A percentile compares a stretch with the other conserved stretches of the same genome.
These are phyloP conservation scores for Kazachstania africana DNA, from an alignment of 805 yeast species.

Conservation along the genomic window DNA sequence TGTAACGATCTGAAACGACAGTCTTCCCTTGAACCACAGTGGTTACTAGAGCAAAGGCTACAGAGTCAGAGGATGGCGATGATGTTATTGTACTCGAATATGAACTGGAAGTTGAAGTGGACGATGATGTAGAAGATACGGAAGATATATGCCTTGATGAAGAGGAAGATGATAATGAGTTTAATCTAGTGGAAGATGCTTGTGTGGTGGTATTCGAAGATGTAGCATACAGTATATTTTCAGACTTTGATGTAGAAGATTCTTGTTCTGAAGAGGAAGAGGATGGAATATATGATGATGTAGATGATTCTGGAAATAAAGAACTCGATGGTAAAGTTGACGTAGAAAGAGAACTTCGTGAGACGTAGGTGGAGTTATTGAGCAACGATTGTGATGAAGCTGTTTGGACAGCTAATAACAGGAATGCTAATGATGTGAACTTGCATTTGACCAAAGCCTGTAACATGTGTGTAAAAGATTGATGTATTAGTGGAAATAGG, in stretches of 20 bases:
- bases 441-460: no score
- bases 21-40: slow-evolving; percentile 22
- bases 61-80: slow-evolving; percentile 5
- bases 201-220: background rate
- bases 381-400: no score
- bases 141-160: background rate
- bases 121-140: background rate
- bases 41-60: slow-evolving; percentile 11
- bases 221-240: background rate
- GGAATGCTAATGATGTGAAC: no score
- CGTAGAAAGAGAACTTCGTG: no score
- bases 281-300: background rate
- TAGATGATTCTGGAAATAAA: background rate
- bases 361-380: no score
- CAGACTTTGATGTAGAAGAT: background rate
- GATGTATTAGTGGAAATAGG: no score
- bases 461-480: no score
- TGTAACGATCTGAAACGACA: slow-evolving; percentile 18
- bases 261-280: background rate
- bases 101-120: background rate
- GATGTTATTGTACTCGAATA: slow-evolving; percentile 4
- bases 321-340: no score
- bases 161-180: background rate
- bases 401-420: no score
- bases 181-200: background rate